phyloP scores from a whole-genome alignment of 148 eudicot genomes.

The Mesembryanthemum crystallinum region DNA sequence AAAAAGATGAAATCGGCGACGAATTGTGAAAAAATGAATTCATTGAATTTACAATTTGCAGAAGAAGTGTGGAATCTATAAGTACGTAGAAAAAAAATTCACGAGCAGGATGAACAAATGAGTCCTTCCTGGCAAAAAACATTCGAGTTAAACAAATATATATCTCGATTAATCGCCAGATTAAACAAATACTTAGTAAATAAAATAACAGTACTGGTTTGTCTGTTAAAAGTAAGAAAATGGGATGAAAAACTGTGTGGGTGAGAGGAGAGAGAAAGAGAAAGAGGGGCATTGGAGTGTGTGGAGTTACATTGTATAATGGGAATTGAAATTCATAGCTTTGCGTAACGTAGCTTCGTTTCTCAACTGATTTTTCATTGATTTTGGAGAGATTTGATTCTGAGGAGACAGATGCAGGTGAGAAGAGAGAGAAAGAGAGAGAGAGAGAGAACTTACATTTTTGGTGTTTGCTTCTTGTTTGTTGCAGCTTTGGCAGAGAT shows the following conservation, averaged over 20 bases:
- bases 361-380: neutral
- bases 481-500: neutral
- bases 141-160: neutral
- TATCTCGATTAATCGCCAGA: neutral
- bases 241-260: no score
- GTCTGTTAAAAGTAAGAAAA: no score
- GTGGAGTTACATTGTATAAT: neutral
- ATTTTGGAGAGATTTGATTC: constrained; percentile 10
- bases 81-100: neutral
- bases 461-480: no score
- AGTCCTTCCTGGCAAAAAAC: neutral
- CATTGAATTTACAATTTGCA: no score
- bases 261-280: neutral
- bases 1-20: neutral
- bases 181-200: neutral
- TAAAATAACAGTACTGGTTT: no score
- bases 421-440: no score
- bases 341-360: neutral
- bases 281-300: neutral
- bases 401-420: no score
- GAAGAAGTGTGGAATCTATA: no score
- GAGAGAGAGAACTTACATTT: neutral
- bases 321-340: neutral
- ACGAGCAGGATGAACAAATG: neutral
- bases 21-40: neutral